These are phyloP conservation scores for Trichosporon sp. DNA, from an alignment of 1,284 basidiomycete genomes.

Conservation along the genomic window DNA sequence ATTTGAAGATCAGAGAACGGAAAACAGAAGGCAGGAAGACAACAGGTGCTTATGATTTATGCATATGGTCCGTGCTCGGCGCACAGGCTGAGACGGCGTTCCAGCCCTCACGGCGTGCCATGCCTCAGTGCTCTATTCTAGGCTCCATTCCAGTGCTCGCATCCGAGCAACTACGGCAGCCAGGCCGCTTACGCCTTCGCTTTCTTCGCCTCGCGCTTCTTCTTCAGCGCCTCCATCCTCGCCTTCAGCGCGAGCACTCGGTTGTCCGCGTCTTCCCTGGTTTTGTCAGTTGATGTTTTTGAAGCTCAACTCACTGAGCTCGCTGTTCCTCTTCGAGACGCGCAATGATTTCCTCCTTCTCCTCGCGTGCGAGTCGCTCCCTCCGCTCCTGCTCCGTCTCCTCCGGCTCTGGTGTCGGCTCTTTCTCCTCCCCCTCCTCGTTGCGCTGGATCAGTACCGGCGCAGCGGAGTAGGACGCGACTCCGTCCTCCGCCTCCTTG, in stretches of 20 bases:
- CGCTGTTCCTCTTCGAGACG: constrained; percentile 48
- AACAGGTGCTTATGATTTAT: neutral
- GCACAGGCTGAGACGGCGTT: neutral
- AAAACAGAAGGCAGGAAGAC: neutral
- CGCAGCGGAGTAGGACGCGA: constrained; percentile 47
- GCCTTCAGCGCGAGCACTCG: constrained; percentile 45
- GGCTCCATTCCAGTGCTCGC: neutral
- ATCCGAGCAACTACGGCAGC: neutral
- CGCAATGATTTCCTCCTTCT: constrained; percentile 49
- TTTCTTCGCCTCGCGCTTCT: constrained; percentile 31
- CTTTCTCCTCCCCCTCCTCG: constrained; percentile 17
- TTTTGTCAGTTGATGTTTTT: neutral
- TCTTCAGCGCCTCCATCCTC: constrained; percentile 45
- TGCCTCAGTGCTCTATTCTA: neutral
- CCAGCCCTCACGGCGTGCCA: neutral
- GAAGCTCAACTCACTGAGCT: constrained; percentile 44
- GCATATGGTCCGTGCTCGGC: neutral
- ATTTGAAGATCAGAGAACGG: neutral
- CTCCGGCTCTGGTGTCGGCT: constrained; percentile 33
- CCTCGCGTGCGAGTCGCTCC: constrained; percentile 40
- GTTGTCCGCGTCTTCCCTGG: constrained; percentile 49
- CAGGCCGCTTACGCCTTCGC: neutral
- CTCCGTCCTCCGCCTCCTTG: constrained; percentile 28
- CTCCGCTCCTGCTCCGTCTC: constrained; percentile 44
- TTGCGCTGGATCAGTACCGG: constrained; percentile 29